Evolutionary conservation across 1,284 basidiomycete genomes (phyloP).

Genomic region (Lignosus rhinocerotis): DNA sequence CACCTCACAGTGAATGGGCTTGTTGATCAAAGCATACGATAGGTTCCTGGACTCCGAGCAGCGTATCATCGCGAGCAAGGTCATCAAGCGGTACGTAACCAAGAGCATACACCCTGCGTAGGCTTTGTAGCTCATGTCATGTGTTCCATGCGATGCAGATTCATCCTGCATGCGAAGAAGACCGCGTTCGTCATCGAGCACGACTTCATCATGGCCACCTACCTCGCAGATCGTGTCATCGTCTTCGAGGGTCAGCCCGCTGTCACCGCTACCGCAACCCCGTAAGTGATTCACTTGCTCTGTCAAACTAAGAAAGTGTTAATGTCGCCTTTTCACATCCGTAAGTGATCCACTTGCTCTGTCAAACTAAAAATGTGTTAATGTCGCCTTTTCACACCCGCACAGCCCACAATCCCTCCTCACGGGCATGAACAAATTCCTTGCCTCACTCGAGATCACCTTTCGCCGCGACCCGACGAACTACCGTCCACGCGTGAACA

Average conservation of each 20-base stretch:
- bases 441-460: conserved; percentile 91
- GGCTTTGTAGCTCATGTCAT: background rate
- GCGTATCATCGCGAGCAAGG: conserved; percentile 95
- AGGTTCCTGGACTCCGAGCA: conserved; percentile 97
- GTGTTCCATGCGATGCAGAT: conserved; percentile 43
- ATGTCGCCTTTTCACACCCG: background rate
- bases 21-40: conserved; percentile 3
- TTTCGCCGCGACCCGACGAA: conserved; percentile 97
- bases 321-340: conserved; percentile 38
- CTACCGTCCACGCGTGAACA: conserved; percentile 93
- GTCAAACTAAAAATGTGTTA: background rate
- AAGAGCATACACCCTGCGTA: background rate
- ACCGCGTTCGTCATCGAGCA: conserved; percentile 98
- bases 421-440: conserved; percentile 91
- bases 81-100: conserved; percentile 84
- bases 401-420: conserved; percentile 78
- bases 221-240: conserved; percentile 95
- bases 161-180: conserved; percentile 93
- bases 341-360: conserved; percentile 45
- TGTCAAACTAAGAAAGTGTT: background rate
- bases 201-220: conserved; percentile 98
- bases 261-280: conserved; percentile 79
- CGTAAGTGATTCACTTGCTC: conserved; percentile 50
- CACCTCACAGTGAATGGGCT: background rate
- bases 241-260: conserved; percentile 91